Percentiles rank a stretch among this genome's conserved stretches.
phyloP scores from a whole-genome alignment of 2,329 filamentous ascomycete species.

The Xylaria sp. region DNA sequence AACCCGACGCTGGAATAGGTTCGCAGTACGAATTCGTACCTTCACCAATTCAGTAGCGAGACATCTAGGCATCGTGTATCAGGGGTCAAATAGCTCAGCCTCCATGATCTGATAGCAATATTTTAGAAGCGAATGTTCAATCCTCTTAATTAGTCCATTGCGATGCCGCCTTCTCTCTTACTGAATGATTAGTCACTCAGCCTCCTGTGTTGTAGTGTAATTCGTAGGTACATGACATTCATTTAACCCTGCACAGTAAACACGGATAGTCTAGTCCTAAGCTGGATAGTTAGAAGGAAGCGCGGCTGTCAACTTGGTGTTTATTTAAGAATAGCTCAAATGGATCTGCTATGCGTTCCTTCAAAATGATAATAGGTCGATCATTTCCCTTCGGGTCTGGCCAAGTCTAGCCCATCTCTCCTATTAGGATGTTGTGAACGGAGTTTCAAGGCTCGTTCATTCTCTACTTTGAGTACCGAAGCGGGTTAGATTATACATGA shows the following conservation, averaged over 20 bases:
- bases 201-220: background rate
- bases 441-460: background rate
- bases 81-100: background rate
- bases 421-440: background rate
- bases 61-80: background rate
- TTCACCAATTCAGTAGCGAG: background rate
- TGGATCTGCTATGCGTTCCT: conserved; percentile 8
- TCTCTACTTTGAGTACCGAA: background rate
- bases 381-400: conserved; percentile 11
- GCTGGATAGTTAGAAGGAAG: conserved; percentile 4
- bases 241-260: conserved; percentile 11
- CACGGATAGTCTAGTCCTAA: background rate
- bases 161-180: background rate
- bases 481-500: background rate
- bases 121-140: background rate
- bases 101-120: conserved; percentile 15
- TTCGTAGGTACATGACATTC: background rate
- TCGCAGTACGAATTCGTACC: too few species aligned
- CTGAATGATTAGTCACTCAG: background rate
- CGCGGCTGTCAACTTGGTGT: background rate
- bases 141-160: background rate
- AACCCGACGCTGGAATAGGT: background rate
- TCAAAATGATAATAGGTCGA: conserved; percentile 10
- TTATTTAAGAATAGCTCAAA: conserved; percentile 9
- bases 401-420: background rate